A percentile compares a stretch with the other conserved stretches of the same genome.
phyloP scores from a whole-genome alignment of 345 rosid genomes.

The Lumnitzera littorea region DNA sequence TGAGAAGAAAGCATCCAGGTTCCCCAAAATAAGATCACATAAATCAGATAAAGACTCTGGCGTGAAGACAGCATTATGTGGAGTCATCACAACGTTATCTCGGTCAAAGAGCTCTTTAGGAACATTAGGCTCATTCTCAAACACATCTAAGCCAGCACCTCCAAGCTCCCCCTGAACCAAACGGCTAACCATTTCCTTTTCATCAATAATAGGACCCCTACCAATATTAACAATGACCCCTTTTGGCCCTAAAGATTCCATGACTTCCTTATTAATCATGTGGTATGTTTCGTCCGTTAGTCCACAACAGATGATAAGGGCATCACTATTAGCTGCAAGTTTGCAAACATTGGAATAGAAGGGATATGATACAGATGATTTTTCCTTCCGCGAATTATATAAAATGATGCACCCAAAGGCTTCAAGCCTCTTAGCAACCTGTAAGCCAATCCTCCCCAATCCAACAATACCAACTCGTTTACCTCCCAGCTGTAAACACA shows the following conservation, averaged over 20 bases:
- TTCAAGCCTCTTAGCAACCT: slow-evolving; percentile 30
- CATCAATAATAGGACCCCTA: slow-evolving; percentile 38
- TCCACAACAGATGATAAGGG: slow-evolving; percentile 31
- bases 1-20: slow-evolving; percentile 51
- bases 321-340: slow-evolving; percentile 31
- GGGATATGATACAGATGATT: slow-evolving; percentile 19
- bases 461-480: slow-evolving; percentile 47
- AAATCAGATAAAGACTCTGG: slow-evolving; percentile 26
- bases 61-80: slow-evolving; percentile 32
- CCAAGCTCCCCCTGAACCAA: slow-evolving; percentile 37
- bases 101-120: slow-evolving; percentile 28
- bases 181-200: slow-evolving; percentile 39
- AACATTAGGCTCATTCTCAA: slow-evolving; percentile 45
- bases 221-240: slow-evolving; percentile 41
- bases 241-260: slow-evolving; percentile 30
- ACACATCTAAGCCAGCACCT: slow-evolving; percentile 61
- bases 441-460: slow-evolving; percentile 33
- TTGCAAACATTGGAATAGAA: slow-evolving; percentile 24
- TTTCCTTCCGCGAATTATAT: slow-evolving; percentile 33
- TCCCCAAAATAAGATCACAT: slow-evolving; percentile 30
- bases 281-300: slow-evolving; percentile 31
- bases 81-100: slow-evolving; percentile 43
- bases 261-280: slow-evolving; percentile 35
- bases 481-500: slow-evolving; percentile 26
- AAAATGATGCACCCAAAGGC: slow-evolving; percentile 35